phyloP scores from a whole-genome alignment of 2,329 filamentous ascomycete genomes.

The Lasiodiplodia sp. region DNA sequence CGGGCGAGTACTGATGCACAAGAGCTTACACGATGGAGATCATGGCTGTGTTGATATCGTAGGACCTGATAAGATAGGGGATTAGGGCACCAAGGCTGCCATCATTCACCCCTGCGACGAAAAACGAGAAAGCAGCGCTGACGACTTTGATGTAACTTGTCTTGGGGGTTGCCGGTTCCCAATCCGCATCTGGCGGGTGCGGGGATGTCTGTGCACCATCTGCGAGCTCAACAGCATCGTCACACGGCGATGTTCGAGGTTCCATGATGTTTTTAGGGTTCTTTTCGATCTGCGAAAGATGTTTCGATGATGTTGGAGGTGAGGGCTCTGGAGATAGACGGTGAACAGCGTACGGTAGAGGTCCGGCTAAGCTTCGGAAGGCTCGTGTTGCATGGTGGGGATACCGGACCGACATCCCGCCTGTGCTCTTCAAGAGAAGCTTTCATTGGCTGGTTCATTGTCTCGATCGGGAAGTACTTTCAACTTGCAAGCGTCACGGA shows the following conservation, averaged over 20 bases:
- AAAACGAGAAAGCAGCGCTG: constrained; percentile 68
- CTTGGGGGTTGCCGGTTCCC: not conserved
- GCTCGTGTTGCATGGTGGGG: not conserved
- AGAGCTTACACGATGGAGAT: constrained; percentile 55
- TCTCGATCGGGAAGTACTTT: constrained; percentile 8
- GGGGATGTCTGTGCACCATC: not conserved
- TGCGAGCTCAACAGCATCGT: not conserved
- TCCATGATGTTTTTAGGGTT: not conserved
- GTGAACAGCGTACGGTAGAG: too few species aligned
- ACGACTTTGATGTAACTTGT: constrained; percentile 55
- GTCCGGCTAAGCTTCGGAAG: not conserved
- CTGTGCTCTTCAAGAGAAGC: not conserved
- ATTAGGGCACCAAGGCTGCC: constrained; percentile 69
- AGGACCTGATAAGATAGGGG: constrained; percentile 67
- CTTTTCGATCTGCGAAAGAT: not conserved
- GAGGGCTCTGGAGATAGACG: not conserved
- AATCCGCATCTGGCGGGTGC: not conserved
- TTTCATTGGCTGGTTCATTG: not conserved
- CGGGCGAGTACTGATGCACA: not conserved
- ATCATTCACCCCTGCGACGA: constrained; percentile 71
- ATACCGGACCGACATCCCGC: not conserved
- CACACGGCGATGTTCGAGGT: not conserved
- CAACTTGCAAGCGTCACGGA: not conserved
- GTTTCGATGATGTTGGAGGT: not conserved
- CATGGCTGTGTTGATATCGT: constrained; percentile 59